A percentile compares a stretch with the other conserved stretches of the same genome.
Conservation (phyloP, 768 basidiomycete species). For the Coprinopsis sp. region DNA sequence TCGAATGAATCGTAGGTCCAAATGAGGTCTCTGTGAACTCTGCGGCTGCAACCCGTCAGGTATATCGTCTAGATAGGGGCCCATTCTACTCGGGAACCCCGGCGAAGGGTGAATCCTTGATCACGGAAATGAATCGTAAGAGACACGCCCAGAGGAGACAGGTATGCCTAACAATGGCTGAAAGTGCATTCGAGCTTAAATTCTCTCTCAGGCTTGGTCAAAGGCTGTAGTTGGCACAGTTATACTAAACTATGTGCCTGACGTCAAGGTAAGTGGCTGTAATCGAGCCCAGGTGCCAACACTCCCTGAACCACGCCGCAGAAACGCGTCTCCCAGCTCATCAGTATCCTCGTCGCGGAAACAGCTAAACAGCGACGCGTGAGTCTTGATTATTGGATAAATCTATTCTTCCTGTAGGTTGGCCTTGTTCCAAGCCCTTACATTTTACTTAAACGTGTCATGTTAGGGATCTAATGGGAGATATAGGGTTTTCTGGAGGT, state of each 20-base stretch:
- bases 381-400: background rate
- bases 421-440: background rate
- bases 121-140: slow-evolving; percentile 15
- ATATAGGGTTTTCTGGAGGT: slow-evolving; percentile 23
- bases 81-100: slow-evolving; percentile 2
- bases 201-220: slow-evolving; percentile 23
- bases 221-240: slow-evolving; percentile 18
- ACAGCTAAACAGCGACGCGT: background rate
- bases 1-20: slow-evolving; percentile 23
- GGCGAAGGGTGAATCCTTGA: slow-evolving; percentile 16
- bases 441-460: background rate
- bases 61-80: slow-evolving; percentile 15
- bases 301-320: background rate
- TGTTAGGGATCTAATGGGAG: slow-evolving; percentile 23
- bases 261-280: background rate
- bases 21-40: slow-evolving; percentile 31
- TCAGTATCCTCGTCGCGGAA: background rate
- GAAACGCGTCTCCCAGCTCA: background rate
- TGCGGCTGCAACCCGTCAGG: slow-evolving; percentile 18
- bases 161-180: slow-evolving; percentile 8
- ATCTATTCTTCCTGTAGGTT: background rate
- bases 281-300: background rate
- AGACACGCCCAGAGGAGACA: slow-evolving; percentile 8
- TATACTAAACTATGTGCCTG: background rate
- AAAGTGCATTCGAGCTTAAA: background rate